Evolutionary conservation across 768 basidiomycete genomes (phyloP).

Genomic region (Podaxis sp.): DNA sequence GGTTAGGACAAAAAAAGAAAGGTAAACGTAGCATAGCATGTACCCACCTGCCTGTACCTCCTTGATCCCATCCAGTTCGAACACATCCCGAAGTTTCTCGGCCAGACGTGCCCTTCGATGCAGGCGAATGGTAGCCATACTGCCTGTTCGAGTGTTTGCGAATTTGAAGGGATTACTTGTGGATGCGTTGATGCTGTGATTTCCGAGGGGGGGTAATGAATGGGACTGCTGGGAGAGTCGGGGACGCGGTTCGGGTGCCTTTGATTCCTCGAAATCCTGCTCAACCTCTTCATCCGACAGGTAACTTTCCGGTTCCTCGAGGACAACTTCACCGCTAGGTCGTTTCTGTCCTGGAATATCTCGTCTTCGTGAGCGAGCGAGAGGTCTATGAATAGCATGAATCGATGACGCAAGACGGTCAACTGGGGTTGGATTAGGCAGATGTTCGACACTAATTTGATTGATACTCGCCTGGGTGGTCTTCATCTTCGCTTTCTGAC

Average conservation of each 20-base stretch:
- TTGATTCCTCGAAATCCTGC: conserved; percentile 51
- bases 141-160: conserved; percentile 46
- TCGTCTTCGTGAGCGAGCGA: conserved; percentile 61
- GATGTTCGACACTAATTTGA: not conserved
- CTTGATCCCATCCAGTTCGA: conserved; percentile 73
- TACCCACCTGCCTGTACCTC: conserved; percentile 81
- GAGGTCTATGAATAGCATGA: conserved; percentile 81
- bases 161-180: conserved; percentile 21
- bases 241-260: conserved; percentile 39
- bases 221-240: conserved; percentile 14
- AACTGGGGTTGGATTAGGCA: conserved; percentile 25
- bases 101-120: conserved; percentile 73
- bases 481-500: conserved; percentile 72
- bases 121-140: conserved; percentile 71
- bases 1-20: conserved; percentile 2
- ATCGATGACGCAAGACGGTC: conserved; percentile 76
- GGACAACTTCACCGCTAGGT: conserved; percentile 29
- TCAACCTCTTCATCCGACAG: conserved; percentile 51
- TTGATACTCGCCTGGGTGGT: conserved; percentile 31
- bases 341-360: conserved; percentile 26
- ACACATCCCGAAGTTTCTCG: conserved; percentile 87
- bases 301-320: conserved; percentile 28
- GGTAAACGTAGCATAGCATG: not conserved
- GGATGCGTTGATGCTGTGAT: conserved; percentile 1
- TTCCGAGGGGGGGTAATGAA: conserved; percentile 12